These are phyloP conservation scores for Talaromyces rugulosus DNA, from an alignment of 2,329 filamentous ascomycete genomes.

Conservation along the genomic window DNA sequence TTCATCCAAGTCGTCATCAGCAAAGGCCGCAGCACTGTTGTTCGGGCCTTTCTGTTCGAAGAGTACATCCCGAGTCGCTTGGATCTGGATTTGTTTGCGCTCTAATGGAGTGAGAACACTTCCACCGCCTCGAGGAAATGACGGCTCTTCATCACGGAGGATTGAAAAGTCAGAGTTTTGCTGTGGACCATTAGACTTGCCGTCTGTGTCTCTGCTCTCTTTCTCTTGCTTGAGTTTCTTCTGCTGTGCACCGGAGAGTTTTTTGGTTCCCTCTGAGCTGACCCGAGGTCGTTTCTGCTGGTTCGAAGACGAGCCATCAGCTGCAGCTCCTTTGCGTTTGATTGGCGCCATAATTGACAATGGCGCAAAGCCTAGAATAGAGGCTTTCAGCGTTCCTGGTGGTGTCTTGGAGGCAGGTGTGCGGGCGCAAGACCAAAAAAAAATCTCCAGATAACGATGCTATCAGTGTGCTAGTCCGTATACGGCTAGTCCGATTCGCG, in stretches of 20 bases:
- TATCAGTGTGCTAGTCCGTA: constrained; percentile 10
- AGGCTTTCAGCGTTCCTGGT: background rate
- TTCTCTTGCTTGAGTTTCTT: constrained; percentile 31
- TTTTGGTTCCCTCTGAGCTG: constrained; percentile 26
- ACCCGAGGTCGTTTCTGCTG: constrained; percentile 40
- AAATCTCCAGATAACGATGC: constrained; percentile 12
- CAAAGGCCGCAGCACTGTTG: constrained; percentile 40
- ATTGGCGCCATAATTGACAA: constrained; percentile 37
- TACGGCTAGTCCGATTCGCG: background rate
- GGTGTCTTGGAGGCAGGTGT: constrained; percentile 1
- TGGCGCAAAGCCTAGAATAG: background rate
- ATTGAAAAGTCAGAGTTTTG: constrained; percentile 36
- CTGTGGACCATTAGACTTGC: constrained; percentile 19
- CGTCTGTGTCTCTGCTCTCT: constrained; percentile 16
- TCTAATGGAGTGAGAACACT: constrained; percentile 89
- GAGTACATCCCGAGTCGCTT: constrained; percentile 86
- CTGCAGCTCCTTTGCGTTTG: constrained; percentile 42
- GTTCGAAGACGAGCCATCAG: constrained; percentile 30
- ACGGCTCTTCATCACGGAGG: constrained; percentile 71
- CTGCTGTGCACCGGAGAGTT: constrained; percentile 15
- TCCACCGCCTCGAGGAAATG: constrained; percentile 89
- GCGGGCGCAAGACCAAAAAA: constrained; percentile 8
- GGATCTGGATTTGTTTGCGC: constrained; percentile 91
- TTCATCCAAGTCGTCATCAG: constrained; percentile 57
- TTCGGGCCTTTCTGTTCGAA: constrained; percentile 72